Evolutionary conservation across 2,329 filamentous ascomycete genomes (phyloP), one percentile per base, ranked within the genome.

Genomic region (Botryotinia convoluta): DNA sequence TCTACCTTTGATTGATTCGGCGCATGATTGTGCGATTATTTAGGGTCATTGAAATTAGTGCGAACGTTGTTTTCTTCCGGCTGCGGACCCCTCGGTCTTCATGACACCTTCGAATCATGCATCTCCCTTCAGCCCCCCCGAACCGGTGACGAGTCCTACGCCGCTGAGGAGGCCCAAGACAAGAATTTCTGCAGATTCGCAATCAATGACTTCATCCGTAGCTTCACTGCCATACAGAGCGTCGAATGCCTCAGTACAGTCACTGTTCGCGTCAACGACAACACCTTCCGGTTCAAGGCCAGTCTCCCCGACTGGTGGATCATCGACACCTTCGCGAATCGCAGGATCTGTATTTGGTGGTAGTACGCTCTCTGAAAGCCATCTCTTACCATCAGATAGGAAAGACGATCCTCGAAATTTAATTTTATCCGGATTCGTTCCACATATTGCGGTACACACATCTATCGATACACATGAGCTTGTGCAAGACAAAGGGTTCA

Each of bases 381-480:
- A 74, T 35, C 72, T 78, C 39, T 67, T 74, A 39, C 74, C 76
- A 35, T 60, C 72, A 71, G 78, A 79, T 20, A 67, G 74, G 60
- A 74, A 76, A 60, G 79, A 79, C 51, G 88, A 90, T 73, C 88
- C 89, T 45, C 82, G 89, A 35, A 87, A 86, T 76, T 84, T 97
- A 68, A 91, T 98, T 61, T 86, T 97, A 71, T 91, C 91, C 74
- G 92, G 94, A 3, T 97, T 97, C 81, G 93, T 95, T 22, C 97
- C 96, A 1, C 93, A 96, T 76, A 90, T 99, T 63, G 93, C 93
- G 10, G 89, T 99, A 42, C 92, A 95, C 77, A 89, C 94, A n/a
- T 97, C 95, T 22, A 85, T 88, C 26, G 95, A 98, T 80, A 96
- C 94, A 0, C 92, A 98, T 80, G 88, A 91, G 73, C 83, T 99